Base-by-base conservation (phyloP, 169 alveolate genomes). In the Perkinsus olseni region DNA sequence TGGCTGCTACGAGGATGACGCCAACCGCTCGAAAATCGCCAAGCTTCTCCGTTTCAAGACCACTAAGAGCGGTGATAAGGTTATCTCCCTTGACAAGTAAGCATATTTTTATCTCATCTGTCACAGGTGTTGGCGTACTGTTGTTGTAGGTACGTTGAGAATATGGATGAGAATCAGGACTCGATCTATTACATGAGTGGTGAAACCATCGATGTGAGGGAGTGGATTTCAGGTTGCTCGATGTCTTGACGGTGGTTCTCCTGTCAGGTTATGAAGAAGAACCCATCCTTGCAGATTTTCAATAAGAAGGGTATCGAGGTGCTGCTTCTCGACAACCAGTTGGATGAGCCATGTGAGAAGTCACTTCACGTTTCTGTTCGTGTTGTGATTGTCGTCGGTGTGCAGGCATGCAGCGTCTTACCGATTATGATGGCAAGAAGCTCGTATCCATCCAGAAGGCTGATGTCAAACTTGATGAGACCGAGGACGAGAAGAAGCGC, bases 1-100 rank as follows among this genome's bases (percentile, higher is more conserved):
- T 74, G 99, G 99, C 38, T 97, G 99, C 95, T 98, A 98, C 94
- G 99, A 98, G 93, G 99, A 98, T 94, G 99, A 98, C 94, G 95
- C 98, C 91, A 98, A 98, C 94, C 96, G 99, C 92, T 95, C 97
- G 90, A 98, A 98, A 97, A 97, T 98, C 92, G 97, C 98, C 48
- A 98, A 97, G 96, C 96, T 98, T 92, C 96, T 98, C 91, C 97
- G 97, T 93, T 98, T 97, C 95, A 96, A 97, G 95, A 97, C 99
- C 39, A 96, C 98, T 94, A 97, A 96, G 94, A 93, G 96, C 40
- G 96, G 96, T 13, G 98, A 97, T 45, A 95, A 96, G 94, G 96
- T 96, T 92, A 95, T 97, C 39, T 95, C 98, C 74, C 96, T 98
- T 91, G 99, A 98, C 94, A 96, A 98, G 82, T 62, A 24, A 62